These are phyloP conservation scores for Phialophora verrucosa DNA, from an alignment of 2,329 filamentous ascomycete species.

Conservation along the genomic window DNA sequence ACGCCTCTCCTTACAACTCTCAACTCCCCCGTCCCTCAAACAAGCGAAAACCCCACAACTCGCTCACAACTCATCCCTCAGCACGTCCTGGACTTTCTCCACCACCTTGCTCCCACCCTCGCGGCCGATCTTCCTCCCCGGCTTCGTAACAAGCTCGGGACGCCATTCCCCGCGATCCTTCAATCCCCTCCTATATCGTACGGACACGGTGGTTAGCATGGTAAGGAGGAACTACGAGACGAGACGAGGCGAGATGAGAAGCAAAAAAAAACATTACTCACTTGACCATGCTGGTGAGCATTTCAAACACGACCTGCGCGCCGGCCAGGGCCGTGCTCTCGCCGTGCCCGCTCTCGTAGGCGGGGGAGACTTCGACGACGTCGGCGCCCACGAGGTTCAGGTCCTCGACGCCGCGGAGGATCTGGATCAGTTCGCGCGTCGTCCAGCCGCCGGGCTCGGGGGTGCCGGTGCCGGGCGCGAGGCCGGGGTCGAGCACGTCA, in stretches of 20 bases:
- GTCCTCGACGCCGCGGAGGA: conserved; percentile 78
- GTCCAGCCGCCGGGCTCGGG: conserved; percentile 93
- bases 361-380: conserved; percentile 85
- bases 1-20: no score
- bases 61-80: conserved; percentile 29
- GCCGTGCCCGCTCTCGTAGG: conserved; percentile 74
- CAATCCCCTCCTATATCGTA: conserved; percentile 42
- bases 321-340: conserved; percentile 84
- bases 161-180: conserved; percentile 40
- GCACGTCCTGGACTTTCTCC: conserved; percentile 3
- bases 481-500: conserved; percentile 76
- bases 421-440: conserved; percentile 81
- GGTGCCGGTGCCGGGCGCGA: conserved; percentile 78
- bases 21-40: not conserved
- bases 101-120: conserved; percentile 1
- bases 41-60: not conserved
- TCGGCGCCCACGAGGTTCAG: conserved; percentile 88
- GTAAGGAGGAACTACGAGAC: not conserved
- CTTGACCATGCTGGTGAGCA: conserved; percentile 69
- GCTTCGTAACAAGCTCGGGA: conserved; percentile 32
- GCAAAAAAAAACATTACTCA: not conserved
- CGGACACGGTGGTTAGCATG: not conserved
- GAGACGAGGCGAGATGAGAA: not conserved
- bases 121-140: conserved; percentile 21
- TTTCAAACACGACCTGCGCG: conserved; percentile 83